Percentiles rank a stretch among this genome's conserved stretches.
These are phyloP conservation scores for Termitomyces sp. DNA, from an alignment of 768 basidiomycete genomes.

Conservation along the genomic window DNA sequence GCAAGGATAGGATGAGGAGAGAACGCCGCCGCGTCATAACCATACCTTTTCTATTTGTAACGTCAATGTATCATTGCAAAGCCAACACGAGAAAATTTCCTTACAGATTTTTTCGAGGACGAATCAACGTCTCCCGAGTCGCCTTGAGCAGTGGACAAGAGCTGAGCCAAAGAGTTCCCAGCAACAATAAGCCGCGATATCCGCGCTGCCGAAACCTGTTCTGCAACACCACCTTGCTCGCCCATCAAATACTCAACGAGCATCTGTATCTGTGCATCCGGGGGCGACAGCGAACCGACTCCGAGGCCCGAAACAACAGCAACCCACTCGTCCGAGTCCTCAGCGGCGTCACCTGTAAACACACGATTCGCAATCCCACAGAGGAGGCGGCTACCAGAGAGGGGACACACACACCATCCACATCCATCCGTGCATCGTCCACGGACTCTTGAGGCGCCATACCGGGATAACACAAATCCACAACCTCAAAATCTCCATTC, in stretches of 20 bases:
- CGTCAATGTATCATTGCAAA: constrained; percentile 3
- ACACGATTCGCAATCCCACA: constrained; percentile 1
- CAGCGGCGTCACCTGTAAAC: not conserved
- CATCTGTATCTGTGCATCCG: constrained; percentile 76
- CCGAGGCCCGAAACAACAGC: constrained; percentile 84
- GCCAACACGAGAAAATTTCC: constrained; percentile 12
- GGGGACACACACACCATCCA: constrained; percentile 57
- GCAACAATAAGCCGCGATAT: constrained; percentile 86
- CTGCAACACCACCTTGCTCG: constrained; percentile 67
- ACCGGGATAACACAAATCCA: constrained; percentile 82
- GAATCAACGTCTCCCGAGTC: constrained; percentile 26
- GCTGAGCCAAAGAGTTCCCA: constrained; percentile 77
- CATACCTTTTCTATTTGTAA: constrained; percentile 51
- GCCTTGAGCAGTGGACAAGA: constrained; percentile 25
- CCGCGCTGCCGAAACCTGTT: constrained; percentile 57
- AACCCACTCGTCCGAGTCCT: constrained; percentile 63
- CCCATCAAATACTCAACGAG: constrained; percentile 87
- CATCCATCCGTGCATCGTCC: constrained; percentile 50
- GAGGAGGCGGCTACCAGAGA: not conserved
- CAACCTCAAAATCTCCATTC: constrained; percentile 88
- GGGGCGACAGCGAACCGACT: constrained; percentile 55
- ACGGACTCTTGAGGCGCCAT: constrained; percentile 58
- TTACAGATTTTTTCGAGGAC: constrained; percentile 50
- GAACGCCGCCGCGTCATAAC: constrained; percentile 59
- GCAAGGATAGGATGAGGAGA: constrained; percentile 69